phyloP scores from a whole-genome alignment of 805 yeast genomes.

The Nadsonia fulvescens region DNA sequence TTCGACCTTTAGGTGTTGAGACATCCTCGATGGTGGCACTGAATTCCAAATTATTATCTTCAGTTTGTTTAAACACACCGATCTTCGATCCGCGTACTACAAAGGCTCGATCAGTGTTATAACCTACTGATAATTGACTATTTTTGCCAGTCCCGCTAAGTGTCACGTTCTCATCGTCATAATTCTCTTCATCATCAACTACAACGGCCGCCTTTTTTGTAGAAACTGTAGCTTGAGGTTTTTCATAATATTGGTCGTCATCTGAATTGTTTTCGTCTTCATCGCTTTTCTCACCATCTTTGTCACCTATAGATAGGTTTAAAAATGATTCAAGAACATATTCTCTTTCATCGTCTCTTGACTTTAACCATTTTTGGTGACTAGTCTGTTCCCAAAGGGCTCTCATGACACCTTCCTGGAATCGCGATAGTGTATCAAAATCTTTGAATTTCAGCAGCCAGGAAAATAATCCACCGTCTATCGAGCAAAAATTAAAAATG shows the following conservation, averaged over 20 bases:
- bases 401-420: conserved; percentile 34
- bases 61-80: conserved; percentile 58
- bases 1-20: conserved; percentile 30
- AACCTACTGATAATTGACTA: conserved; percentile 53
- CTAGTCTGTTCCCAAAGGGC: conserved; percentile 47
- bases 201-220: conserved; percentile 13
- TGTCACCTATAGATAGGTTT: conserved; percentile 21
- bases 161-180: conserved; percentile 13
- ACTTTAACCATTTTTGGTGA: conserved; percentile 19
- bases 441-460: conserved; percentile 42
- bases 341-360: conserved; percentile 28
- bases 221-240: conserved; percentile 6
- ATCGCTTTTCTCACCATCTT: conserved; percentile 18
- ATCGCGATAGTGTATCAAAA: conserved; percentile 24
- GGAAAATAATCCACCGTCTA: conserved; percentile 28
- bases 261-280: conserved; percentile 23
- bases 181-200: conserved; percentile 21
- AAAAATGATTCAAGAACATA: conserved; percentile 40
- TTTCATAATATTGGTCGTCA: conserved; percentile 15
- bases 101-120: conserved; percentile 50
- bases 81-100: conserved; percentile 64
- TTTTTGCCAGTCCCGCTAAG: conserved; percentile 27
- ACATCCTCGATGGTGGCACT: conserved; percentile 51
- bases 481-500: conserved; percentile 40
- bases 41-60: conserved; percentile 34